These are phyloP conservation scores for Alisma plantagoaquatica DNA, from an alignment of 106 monocot species.

Conservation along the genomic window DNA sequence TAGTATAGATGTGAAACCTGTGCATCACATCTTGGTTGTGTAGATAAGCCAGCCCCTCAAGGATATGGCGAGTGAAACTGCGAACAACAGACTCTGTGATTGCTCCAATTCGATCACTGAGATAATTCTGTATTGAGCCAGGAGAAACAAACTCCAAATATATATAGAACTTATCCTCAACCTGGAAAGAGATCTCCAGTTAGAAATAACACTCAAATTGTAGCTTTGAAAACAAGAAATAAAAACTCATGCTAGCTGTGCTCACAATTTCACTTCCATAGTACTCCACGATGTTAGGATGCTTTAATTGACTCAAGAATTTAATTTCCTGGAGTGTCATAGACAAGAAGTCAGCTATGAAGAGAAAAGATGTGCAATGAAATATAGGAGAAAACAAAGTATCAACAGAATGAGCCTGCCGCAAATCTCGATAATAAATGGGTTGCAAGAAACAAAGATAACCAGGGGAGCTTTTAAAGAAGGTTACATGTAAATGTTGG, in stretches of 20 bases:
- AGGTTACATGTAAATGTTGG: neutral
- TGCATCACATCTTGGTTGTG: constrained; percentile 75
- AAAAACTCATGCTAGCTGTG: neutral
- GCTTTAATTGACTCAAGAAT: constrained; percentile 86
- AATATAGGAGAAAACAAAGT: too few relatives aligned
- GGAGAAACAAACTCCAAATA: constrained; percentile 91
- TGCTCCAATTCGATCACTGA: constrained; percentile 67
- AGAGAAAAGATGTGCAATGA: neutral
- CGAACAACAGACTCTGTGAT: constrained; percentile 98
- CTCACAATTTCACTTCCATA: constrained; percentile 92
- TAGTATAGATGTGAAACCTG: too few relatives aligned
- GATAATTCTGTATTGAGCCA: constrained; percentile 90
- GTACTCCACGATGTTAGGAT: constrained; percentile 92
- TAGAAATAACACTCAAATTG: neutral
- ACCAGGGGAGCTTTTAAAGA: too few relatives aligned
- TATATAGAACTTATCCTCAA: constrained; percentile 75
- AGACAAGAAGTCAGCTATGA: neutral
- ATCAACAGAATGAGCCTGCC: too few relatives aligned
- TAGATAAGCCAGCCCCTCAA: constrained; percentile 72
- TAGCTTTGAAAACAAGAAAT: neutral
- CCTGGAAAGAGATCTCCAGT: constrained; percentile 30
- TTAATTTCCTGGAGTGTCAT: constrained; percentile 72
- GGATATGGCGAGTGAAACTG: constrained; percentile 94
- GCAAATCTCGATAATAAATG: neutral
- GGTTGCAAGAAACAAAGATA: neutral